A percentile compares a stretch with the other conserved stretches of the same genome.
These are phyloP conservation scores for Erodium moschatum DNA, from an alignment of 441 rosid species.

Conservation along the genomic window DNA sequence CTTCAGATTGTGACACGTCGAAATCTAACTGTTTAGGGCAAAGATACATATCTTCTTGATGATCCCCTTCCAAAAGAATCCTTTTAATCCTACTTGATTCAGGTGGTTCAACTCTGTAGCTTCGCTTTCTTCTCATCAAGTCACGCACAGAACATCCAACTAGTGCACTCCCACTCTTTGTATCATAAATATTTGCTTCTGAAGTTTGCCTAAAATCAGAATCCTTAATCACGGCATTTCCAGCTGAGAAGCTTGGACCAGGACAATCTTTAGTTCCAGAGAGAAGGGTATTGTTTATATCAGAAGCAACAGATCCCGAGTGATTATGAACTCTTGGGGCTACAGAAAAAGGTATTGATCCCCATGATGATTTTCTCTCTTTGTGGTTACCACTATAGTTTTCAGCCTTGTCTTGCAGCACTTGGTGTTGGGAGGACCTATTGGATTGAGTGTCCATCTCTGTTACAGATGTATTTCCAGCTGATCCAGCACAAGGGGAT, in stretches of 20 bases:
- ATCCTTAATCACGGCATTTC: constrained; percentile 28
- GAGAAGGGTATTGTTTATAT: constrained; percentile 24
- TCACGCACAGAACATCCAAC: constrained; percentile 66
- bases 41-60: constrained; percentile 16
- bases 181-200: constrained; percentile 28
- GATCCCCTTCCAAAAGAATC: constrained; percentile 25
- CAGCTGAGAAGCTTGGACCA: constrained; percentile 20
- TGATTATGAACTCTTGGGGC: constrained; percentile 30
- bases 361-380: constrained; percentile 49
- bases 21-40: constrained; percentile 31
- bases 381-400: constrained; percentile 30
- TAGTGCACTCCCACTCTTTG: constrained; percentile 26
- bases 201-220: constrained; percentile 26
- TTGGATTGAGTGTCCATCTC: constrained; percentile 35
- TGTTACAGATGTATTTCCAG: constrained; percentile 33
- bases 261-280: constrained; percentile 28
- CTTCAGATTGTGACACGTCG: constrained; percentile 16
- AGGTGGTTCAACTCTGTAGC: constrained; percentile 35
- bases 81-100: constrained; percentile 35
- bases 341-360: constrained; percentile 51
- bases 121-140: constrained; percentile 79
- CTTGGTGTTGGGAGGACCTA: constrained; percentile 25
- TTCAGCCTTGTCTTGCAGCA: constrained; percentile 24
- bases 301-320: constrained; percentile 24
- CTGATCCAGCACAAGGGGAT: constrained; percentile 29